Conservation (phyloP, 2,329 filamentous ascomycete species). For the Hypocreales sp. region DNA sequence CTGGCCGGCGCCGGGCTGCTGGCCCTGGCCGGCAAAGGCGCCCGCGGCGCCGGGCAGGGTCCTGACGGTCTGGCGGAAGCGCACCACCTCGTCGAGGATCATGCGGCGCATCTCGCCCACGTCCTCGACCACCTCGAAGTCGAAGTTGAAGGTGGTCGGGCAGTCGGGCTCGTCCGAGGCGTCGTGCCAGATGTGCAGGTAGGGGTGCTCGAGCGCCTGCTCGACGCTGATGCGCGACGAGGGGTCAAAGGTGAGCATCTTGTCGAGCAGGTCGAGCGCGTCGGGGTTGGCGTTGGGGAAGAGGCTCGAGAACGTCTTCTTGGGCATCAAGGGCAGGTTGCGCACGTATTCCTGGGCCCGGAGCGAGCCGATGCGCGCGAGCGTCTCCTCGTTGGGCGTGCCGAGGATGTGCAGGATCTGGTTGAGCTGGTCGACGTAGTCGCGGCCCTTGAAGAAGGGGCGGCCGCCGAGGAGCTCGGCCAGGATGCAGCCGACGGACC, state of each 20-base stretch:
- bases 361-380: conserved; percentile 84
- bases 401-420: conserved; percentile 97
- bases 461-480: conserved; percentile 90
- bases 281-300: conserved; percentile 95
- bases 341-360: conserved; percentile 97
- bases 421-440: conserved; percentile 98
- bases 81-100: conserved; percentile 87
- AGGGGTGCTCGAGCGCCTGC: conserved; percentile 87
- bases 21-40: conserved; percentile 17
- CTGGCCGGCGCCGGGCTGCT: conserved; percentile 22
- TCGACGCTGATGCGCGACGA: conserved; percentile 88
- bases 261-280: conserved; percentile 85
- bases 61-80: conserved; percentile 56
- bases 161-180: conserved; percentile 89
- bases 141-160: conserved; percentile 91
- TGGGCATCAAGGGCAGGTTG: conserved; percentile 88
- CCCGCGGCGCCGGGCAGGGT: conserved; percentile 27
- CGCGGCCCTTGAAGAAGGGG: conserved; percentile 97
- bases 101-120: conserved; percentile 90
- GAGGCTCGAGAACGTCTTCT: conserved; percentile 73
- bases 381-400: conserved; percentile 88
- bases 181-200: conserved; percentile 97
- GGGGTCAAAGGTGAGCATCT: conserved; percentile 95
- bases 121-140: conserved; percentile 95
- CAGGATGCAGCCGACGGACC: conserved; percentile 96